Evolutionary conservation across 2,329 filamentous ascomycete species (phyloP), one percentile per base, ranked within the genome.

Genomic region (Aspergillus pseudotamarii): DNA sequence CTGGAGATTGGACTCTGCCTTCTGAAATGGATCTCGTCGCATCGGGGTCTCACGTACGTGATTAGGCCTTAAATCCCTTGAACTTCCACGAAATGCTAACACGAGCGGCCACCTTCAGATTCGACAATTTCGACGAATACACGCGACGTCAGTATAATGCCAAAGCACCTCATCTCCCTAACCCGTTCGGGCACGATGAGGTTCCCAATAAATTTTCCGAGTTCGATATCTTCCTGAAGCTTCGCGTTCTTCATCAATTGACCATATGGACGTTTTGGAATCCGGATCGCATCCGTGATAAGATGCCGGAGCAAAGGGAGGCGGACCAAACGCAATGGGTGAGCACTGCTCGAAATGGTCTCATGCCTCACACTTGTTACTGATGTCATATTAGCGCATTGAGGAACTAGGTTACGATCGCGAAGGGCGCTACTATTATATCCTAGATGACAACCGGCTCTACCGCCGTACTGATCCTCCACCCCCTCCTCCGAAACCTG

Each of bases 21-120:
- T 23, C 87, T 98, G 64, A 97, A 97, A 84, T 93, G 91, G 75
- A 89, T 97, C 57, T 97, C 95, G 36, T 97, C 94, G 64, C 93
- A 97, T 81, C 90, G 94, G 67, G 94, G 94, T 67, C 83, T 98
- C 55, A 96, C 91, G 93, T 97, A 86, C 69, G 91, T 85, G 65
- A 4, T 32, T 45, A 48, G 0, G 34, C 53, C 38, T 53, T 28
- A 14, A 23, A 21, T n/a, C 36, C 23, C 16, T 38, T 28, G n/a
- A 36, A 28, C 34, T 28, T 11, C 16, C 30, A 30, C 36, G 23
- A 23, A 41, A 16, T 14, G 43, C 68, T 71, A 36, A 68, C n/a
- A 26, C 34, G 28, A 26, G 19, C 19, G 48, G 34, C 51, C 57
- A 23, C 45, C 54, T 57, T 56, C 70, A 97, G 94, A 1, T 87